Evolutionary conservation across 2,329 filamentous ascomycete species (phyloP), one percentile per base, ranked within the genome.

Genomic region (Fusarium armeniacum): DNA sequence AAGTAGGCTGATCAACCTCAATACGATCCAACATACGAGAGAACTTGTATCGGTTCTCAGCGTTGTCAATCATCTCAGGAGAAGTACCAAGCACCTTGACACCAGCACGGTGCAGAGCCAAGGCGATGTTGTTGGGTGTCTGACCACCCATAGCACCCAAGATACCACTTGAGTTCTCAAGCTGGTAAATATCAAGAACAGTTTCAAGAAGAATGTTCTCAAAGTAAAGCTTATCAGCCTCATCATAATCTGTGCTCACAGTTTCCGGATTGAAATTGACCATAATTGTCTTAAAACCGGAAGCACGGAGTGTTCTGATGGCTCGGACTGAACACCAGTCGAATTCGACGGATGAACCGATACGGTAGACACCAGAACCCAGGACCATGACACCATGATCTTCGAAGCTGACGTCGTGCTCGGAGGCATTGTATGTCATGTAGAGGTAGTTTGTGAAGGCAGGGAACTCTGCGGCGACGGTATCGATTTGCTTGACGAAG

Each of bases 1-100:
- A 99, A 10, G 93, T 93, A 8, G 96, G 96, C 83, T 99, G 96
- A 78, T 99, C 96, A 33, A 99, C 96, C 28, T 87, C 91, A 72
- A 98, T 97, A 73, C 92, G 89, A 81, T 99, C 96, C 71, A 98
- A 86, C 93, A 98, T 97, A 77, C 96, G 93, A 44, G 94, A 97
- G 85, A 98, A 98, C 85, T 98, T 98, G 87, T 97, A 98, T 62
- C 96, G 87, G 81, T 99, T 98, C 84, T 99, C 96, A 2, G 96
- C 96, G 36, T 89, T 93, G 79, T 99, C 96, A 77, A 99, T 98
- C 95, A 98, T 98, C 81, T 99, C 96, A 12, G 96, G 96, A 0
- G 95, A 98, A 3, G 96, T 99, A 73, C 96, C 96, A 6, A 98
- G 86, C 36, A 98, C 90, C 83, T 95, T 97, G 77, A 97, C 93